Conservation (phyloP, 345 rosid genomes). For the Syzygium oleosum region DNA sequence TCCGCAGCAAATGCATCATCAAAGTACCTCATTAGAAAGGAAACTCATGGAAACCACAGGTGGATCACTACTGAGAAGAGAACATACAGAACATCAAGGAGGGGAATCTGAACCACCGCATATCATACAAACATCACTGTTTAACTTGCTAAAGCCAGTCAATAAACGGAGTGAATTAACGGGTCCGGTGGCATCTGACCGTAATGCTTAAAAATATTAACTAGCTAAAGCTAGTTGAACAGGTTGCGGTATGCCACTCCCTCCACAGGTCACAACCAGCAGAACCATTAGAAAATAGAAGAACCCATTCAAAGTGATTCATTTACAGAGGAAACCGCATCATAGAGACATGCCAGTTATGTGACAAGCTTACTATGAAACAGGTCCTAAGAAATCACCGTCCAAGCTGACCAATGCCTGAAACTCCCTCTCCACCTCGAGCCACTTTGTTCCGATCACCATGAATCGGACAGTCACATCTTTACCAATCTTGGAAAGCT, state of each 20-base stretch:
- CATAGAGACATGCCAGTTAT: background rate
- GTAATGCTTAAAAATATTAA: background rate
- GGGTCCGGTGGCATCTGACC: background rate
- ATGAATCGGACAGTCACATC: constrained; percentile 39
- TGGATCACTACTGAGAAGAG: background rate
- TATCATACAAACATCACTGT: background rate
- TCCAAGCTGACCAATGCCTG: constrained; percentile 78
- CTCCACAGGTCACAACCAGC: background rate
- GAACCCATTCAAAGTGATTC: background rate
- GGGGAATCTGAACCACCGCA: background rate
- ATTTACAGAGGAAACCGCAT: background rate
- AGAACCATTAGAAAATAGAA: background rate
- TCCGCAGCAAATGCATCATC: background rate
- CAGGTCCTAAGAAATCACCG: constrained; percentile 69
- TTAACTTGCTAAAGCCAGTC: background rate
- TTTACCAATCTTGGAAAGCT: constrained; percentile 51
- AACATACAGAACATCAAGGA: background rate
- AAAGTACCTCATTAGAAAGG: background rate
- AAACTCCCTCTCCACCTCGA: constrained; percentile 74
- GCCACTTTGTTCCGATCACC: constrained; percentile 68
- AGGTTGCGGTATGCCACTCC: background rate
- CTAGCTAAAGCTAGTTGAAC: background rate
- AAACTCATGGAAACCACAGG: background rate
- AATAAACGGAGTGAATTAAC: background rate
- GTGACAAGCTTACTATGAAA: constrained; percentile 7